Conservation (phyloP, 306 rosid genomes). For the Lathyrus aphaca region DNA sequence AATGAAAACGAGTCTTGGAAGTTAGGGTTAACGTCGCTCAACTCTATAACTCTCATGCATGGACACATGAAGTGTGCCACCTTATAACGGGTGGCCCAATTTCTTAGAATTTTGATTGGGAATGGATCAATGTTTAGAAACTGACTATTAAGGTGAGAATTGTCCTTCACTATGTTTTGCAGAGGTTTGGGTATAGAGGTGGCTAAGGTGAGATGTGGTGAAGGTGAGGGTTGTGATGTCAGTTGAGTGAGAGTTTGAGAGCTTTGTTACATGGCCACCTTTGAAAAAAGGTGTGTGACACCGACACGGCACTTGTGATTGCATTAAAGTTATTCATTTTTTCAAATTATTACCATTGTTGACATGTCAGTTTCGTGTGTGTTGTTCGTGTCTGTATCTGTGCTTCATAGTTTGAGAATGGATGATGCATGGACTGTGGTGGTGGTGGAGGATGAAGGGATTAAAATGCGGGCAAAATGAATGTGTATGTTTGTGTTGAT, state of each 20-base stretch:
- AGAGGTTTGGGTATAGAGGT: not conserved
- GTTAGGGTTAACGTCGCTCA: not conserved
- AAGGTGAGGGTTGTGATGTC: not conserved
- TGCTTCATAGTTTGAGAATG: not conserved
- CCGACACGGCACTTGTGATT: too few species aligned
- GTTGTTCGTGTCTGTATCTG: too few species aligned
- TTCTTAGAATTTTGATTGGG: not conserved
- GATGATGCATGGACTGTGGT: not conserved
- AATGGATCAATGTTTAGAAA: not conserved
- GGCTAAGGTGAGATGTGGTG: not conserved
- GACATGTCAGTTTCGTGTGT: too few species aligned
- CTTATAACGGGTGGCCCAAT: not conserved
- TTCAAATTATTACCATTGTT: too few species aligned
- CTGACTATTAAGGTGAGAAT: not conserved
- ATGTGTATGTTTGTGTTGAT: not conserved
- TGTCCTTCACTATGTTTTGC: too few species aligned
- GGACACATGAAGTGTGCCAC: not conserved
- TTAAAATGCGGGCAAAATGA: not conserved
- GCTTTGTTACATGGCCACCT: too few species aligned
- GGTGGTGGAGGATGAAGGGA: not conserved
- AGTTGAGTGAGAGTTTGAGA: not conserved
- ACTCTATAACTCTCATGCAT: not conserved
- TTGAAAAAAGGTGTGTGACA: too few species aligned
- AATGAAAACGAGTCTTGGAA: not conserved
- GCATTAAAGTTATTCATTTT: too few species aligned